Evolutionary conservation across 176 grass and related monocot genomes (phyloP), one percentile per base, ranked within the genome.

Genomic region (Sorghum bicolor): DNA sequence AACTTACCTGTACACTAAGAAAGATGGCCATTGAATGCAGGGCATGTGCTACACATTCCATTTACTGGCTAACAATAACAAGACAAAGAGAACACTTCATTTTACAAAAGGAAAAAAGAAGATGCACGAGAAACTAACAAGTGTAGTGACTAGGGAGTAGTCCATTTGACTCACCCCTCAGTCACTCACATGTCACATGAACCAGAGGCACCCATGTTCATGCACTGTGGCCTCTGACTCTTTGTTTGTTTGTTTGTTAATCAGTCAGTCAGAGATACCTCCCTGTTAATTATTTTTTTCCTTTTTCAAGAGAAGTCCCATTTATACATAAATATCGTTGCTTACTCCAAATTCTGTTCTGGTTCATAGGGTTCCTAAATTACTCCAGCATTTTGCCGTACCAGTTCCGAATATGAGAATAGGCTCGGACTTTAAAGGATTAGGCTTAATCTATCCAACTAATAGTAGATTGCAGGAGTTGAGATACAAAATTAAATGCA

Each of bases 171-270:
- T 58, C 74, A 39, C n/a, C n/a, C n/a, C n/a, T n/a, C n/a, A n/a
- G n/a, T 3, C 67, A 26, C 22, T 41, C 38, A 31, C 80, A 65
- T 79, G 33, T 25, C 36, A 70, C 67, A 70, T 70, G 67, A 70
- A 25, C 67, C 36, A 70, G 43, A 83, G 38, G 53, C 53, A 53
- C 53, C 73, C 80, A 78, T 83, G 80, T 53, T 83, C 38, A 62
- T 39, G 31, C 5, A 64, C 38, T 31, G 22, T 70, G 17, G 50
- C 15, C 30, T 70, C 19, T 87, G 72, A 45, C 79, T 41, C 37
- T 26, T n/a, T 70, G 22, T 71, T 26, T 71, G 37, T 71, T 43
- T 71, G 37, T 71, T 71, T 41, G 38, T 43, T 24, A 71, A 22
- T 71, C 65, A 19, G 39, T 39, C 40, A 32, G 25, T 55, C 72